Evolutionary conservation across 2,329 filamentous ascomycete species (phyloP).

Genomic region (Ophiostoma himal-ulmi): DNA sequence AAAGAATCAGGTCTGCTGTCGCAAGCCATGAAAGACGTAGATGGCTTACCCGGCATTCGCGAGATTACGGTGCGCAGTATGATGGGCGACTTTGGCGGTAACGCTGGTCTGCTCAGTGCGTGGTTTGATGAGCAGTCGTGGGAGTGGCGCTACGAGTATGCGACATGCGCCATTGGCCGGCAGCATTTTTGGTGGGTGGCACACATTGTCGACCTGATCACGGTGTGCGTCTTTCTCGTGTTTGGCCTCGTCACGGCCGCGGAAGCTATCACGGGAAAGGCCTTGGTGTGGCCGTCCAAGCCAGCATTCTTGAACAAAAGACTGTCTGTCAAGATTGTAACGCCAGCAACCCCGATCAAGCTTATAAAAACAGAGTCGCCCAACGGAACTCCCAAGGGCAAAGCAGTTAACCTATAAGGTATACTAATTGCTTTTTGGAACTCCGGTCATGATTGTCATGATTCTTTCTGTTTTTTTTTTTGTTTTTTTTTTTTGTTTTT

Average conservation of each 20-base stretch:
- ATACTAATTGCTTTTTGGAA: not conserved
- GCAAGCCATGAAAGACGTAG: slow-evolving; percentile 23
- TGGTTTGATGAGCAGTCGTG: slow-evolving; percentile 74
- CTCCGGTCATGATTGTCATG: not conserved
- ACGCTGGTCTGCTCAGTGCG: slow-evolving; percentile 77
- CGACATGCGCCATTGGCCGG: slow-evolving; percentile 69
- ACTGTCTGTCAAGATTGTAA: not conserved
- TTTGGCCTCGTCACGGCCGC: slow-evolving; percentile 28
- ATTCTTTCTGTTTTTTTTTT: not conserved
- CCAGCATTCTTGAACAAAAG: not conserved
- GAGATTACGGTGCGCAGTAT: slow-evolving; percentile 95
- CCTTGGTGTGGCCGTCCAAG: slow-evolving; percentile 2
- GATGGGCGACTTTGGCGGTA: slow-evolving; percentile 96
- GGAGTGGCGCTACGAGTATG: slow-evolving; percentile 79
- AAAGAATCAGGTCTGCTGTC: slow-evolving; percentile 38
- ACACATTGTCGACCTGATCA: slow-evolving; percentile 63
- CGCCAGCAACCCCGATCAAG: not conserved
- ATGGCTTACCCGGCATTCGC: slow-evolving; percentile 58
- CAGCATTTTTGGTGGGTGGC: slow-evolving; percentile 95
- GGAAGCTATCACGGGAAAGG: slow-evolving; percentile 21
- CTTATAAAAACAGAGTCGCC: not conserved
- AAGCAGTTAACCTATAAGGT: not conserved
- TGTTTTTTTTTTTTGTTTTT: not conserved
- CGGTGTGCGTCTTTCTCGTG: slow-evolving; percentile 31
- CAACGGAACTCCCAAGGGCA: not conserved